A percentile compares a stretch with the other conserved stretches of the same genome.
These are phyloP conservation scores for Wickerhamomyces bovis DNA, from an alignment of 805 yeast species.

Conservation along the genomic window DNA sequence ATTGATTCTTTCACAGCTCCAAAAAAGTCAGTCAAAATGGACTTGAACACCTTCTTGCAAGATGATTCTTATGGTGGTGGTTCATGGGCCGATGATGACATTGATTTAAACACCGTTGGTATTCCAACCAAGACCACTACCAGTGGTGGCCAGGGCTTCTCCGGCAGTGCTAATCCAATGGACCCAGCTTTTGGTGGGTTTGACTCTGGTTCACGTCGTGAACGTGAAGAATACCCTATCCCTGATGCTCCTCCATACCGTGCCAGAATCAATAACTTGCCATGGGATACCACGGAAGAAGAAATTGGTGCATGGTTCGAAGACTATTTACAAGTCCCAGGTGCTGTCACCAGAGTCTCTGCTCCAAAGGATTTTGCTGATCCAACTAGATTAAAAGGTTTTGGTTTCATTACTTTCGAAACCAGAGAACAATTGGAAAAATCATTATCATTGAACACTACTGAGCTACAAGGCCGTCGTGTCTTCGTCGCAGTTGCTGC, in stretches of 20 bases:
- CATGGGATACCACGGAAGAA: conserved; percentile 72
- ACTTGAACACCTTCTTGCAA: conserved; percentile 76
- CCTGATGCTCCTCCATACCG: conserved; percentile 91
- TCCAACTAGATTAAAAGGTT: conserved; percentile 73
- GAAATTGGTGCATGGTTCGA: conserved; percentile 56
- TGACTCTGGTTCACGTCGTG: conserved; percentile 33
- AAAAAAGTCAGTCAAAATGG: conserved; percentile 68
- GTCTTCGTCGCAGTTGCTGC: conserved; percentile 80
- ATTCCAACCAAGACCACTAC: conserved; percentile 36
- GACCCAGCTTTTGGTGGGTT: conserved; percentile 35
- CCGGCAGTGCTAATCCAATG: conserved; percentile 28
- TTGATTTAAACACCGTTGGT: conserved; percentile 61
- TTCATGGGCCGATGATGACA: conserved; percentile 84
- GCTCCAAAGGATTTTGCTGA: conserved; percentile 61
- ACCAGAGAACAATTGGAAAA: conserved; percentile 70
- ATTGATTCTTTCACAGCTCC: conserved; percentile 40
- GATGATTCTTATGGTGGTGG: conserved; percentile 69
- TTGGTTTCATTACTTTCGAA: conserved; percentile 81
- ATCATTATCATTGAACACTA: conserved; percentile 67
- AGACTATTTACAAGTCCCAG: conserved; percentile 42
- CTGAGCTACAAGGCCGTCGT: conserved; percentile 64
- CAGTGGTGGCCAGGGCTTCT: conserved; percentile 19
- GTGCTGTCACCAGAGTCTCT: conserved; percentile 56
- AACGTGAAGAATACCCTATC: conserved; percentile 69
- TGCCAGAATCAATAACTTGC: conserved; percentile 83